Evolutionary conservation across 225 moss, liverwort and hornwort genomes (phyloP).

Genomic region (Pseudoscleropodium purum): DNA sequence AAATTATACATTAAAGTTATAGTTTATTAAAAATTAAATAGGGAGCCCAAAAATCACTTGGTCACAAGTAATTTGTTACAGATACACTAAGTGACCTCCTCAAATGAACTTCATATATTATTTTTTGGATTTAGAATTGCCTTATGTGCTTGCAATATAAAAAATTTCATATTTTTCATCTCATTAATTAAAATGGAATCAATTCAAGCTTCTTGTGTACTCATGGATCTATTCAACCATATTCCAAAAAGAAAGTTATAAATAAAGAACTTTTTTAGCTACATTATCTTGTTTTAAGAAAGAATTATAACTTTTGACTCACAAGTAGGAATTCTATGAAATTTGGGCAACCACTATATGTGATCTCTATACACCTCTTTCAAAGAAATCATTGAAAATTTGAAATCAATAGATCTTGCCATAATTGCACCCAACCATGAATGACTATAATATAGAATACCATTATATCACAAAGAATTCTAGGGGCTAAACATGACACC

Average conservation of each 20-base stretch:
- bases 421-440: too few relatives aligned
- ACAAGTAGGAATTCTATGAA: not conserved
- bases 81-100: too few relatives aligned
- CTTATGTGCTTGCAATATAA: not conserved
- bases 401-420: too few relatives aligned
- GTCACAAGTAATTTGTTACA: too few relatives aligned
- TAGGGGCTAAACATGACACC: not conserved
- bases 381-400: not conserved
- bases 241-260: not conserved
- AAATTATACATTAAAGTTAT: too few relatives aligned
- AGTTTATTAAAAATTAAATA: too few relatives aligned
- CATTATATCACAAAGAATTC: not conserved
- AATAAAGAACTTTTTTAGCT: not conserved
- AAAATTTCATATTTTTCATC: not conserved
- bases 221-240: not conserved
- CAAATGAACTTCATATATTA: too few relatives aligned
- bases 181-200: not conserved
- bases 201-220: not conserved
- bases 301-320: not conserved
- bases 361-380: not conserved
- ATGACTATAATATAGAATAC: not conserved
- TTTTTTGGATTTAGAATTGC: too few relatives aligned
- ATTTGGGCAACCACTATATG: rapidly evolving
- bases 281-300: not conserved
- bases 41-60: too few relatives aligned